phyloP scores from a whole-genome alignment of 2,329 filamentous ascomycete genomes.

The Rhynchosporium agropyri region DNA sequence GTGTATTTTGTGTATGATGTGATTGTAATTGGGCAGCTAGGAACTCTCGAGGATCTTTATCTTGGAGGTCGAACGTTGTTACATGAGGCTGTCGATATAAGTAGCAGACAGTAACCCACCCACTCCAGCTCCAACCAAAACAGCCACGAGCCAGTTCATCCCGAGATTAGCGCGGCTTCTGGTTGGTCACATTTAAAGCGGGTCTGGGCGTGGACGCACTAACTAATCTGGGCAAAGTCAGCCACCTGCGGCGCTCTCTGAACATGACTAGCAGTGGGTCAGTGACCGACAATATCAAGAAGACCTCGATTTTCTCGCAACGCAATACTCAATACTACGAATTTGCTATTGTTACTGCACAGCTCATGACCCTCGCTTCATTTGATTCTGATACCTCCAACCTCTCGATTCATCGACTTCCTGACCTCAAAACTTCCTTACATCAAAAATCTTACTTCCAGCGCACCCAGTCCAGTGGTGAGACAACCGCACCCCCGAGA shows the following conservation, averaged over 20 bases:
- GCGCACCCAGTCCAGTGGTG: conserved; percentile 17
- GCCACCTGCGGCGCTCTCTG: conserved; percentile 3
- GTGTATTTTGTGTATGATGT: not conserved
- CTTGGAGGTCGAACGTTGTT: not conserved
- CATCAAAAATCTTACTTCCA: conserved; percentile 9
- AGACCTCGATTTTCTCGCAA: not conserved
- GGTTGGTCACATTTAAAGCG: conserved; percentile 15
- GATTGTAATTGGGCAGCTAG: not conserved
- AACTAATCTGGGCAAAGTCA: not conserved
- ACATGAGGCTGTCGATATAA: conserved; percentile 6
- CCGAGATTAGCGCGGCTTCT: conserved; percentile 17
- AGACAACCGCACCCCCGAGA: conserved; percentile 24
- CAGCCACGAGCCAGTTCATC: conserved; percentile 13
- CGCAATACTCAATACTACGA: not conserved
- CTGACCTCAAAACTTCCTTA: not conserved
- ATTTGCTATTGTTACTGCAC: conserved; percentile 16
- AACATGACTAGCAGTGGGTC: not conserved
- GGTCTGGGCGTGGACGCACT: not conserved
- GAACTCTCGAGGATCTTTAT: conserved; percentile 13
- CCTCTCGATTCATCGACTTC: conserved; percentile 2
- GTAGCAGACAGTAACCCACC: not conserved
- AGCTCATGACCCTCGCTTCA: conserved; percentile 6
- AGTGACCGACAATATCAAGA: conserved; percentile 22
- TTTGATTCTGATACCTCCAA: not conserved
- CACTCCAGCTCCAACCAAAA: not conserved